Conservation (phyloP, 805 yeast genomes). For the Starmerella powellii region DNA sequence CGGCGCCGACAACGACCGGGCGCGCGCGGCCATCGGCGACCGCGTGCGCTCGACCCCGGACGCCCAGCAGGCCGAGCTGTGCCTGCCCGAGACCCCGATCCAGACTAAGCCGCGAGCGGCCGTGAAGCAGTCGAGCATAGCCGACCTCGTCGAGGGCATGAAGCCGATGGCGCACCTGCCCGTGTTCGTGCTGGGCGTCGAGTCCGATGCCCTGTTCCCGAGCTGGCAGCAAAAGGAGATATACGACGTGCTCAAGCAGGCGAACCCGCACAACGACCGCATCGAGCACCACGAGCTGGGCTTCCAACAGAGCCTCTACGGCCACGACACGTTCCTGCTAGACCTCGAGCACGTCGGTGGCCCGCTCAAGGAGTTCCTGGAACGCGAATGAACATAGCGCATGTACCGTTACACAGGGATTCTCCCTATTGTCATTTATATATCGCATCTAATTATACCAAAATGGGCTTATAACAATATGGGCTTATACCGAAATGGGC, state of each 20-base stretch:
- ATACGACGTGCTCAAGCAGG: constrained; percentile 39
- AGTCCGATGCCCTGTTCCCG: constrained; percentile 82
- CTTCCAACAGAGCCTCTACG: constrained; percentile 64
- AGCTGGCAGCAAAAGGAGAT: constrained; percentile 89
- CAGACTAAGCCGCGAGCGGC: constrained; percentile 38
- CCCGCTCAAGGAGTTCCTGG: constrained; percentile 56
- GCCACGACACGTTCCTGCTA: constrained; percentile 82
- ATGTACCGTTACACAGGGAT: no score
- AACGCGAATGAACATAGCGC: no score
- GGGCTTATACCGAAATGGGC: no score
- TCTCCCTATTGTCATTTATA: no score
- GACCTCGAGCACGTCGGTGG: constrained; percentile 70
- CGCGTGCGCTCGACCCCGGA: constrained; percentile 1
- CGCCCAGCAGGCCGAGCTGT: neutral
- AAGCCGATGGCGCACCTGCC: constrained; percentile 48
- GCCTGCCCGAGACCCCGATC: constrained; percentile 40
- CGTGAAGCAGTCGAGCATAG: constrained; percentile 27
- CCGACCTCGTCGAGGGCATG: constrained; percentile 59
- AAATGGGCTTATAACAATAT: no score
- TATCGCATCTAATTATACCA: no score
- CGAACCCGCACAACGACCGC: constrained; percentile 27
- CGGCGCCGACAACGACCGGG: constrained; percentile 31
- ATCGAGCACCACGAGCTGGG: constrained; percentile 63
- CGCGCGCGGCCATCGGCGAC: constrained; percentile 6
- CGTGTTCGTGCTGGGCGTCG: constrained; percentile 78